phyloP scores from a whole-genome alignment of 2,329 filamentous ascomycete genomes.

The Calonectria honghensis region DNA sequence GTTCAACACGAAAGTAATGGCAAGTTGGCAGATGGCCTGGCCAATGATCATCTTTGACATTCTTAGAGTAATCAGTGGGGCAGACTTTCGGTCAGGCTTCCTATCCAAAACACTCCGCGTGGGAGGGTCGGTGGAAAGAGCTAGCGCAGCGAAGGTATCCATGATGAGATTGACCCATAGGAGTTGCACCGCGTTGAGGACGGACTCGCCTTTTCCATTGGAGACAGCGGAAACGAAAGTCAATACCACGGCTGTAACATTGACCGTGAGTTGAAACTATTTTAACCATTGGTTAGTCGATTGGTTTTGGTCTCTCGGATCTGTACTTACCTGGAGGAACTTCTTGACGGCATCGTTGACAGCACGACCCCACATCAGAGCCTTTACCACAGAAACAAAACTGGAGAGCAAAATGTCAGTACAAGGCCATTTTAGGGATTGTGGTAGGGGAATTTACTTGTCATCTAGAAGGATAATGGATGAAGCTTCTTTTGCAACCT shows the following conservation, averaged over 20 bases:
- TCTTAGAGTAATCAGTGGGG: conserved; percentile 81
- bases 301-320: not conserved
- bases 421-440: not conserved
- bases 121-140: conserved; percentile 78
- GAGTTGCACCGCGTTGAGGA: conserved; percentile 76
- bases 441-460: conserved; percentile 61
- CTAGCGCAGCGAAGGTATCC: conserved; percentile 78
- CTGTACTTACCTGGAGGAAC: conserved; percentile 71
- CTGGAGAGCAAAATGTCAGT: conserved; percentile 43
- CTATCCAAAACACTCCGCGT: conserved; percentile 75
- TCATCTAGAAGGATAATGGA: conserved; percentile 78
- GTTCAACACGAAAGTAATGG: conserved; percentile 75
- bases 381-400: conserved; percentile 76
- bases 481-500: conserved; percentile 78
- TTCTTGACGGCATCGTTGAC: conserved; percentile 79
- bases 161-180: conserved; percentile 80
- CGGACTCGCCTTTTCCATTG: conserved; percentile 69
- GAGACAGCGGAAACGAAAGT: conserved; percentile 76
- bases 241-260: conserved; percentile 76
- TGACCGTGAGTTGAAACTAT: conserved; percentile 78
- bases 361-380: conserved; percentile 77
- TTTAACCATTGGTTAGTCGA: not conserved
- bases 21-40: conserved; percentile 76
- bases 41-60: conserved; percentile 81
- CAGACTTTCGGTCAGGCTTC: conserved; percentile 75